These are phyloP conservation scores for Schwanniomyces polymorphus DNA, from an alignment of 805 yeast species.

Conservation along the genomic window DNA sequence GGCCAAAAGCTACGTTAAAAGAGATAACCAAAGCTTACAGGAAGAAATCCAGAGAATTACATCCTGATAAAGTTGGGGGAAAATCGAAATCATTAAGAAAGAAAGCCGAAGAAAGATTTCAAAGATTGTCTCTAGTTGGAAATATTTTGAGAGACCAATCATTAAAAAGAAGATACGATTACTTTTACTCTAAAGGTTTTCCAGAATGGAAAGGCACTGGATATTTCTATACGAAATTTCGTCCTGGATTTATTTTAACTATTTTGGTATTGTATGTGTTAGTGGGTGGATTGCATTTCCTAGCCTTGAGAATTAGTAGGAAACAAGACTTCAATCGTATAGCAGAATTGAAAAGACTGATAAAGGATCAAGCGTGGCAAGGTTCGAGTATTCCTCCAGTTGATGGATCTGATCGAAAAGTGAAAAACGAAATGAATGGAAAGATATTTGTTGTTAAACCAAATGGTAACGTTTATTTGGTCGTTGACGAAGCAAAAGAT, in stretches of 20 bases:
- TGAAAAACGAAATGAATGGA: slow-evolving; percentile 41
- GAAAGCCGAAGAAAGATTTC: slow-evolving; percentile 67
- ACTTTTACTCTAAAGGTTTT: slow-evolving; percentile 78
- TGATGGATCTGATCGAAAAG: slow-evolving; percentile 48
- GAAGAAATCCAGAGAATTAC: slow-evolving; percentile 67
- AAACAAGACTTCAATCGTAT: slow-evolving; percentile 59
- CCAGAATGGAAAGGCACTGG: slow-evolving; percentile 77
- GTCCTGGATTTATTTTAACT: slow-evolving; percentile 62
- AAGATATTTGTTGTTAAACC: slow-evolving; percentile 55
- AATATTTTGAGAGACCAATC: slow-evolving; percentile 62
- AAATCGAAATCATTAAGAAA: slow-evolving; percentile 34
- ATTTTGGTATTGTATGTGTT: slow-evolving; percentile 50
- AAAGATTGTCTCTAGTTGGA: slow-evolving; percentile 74
- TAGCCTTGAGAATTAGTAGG: slow-evolving; percentile 53
- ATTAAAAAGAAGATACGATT: slow-evolving; percentile 74
- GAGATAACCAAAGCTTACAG: slow-evolving; percentile 69
- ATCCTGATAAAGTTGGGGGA: slow-evolving; percentile 72
- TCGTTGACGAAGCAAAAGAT: slow-evolving; percentile 41
- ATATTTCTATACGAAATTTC: slow-evolving; percentile 62
- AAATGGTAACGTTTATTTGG: slow-evolving; percentile 56
- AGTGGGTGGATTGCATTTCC: slow-evolving; percentile 57
- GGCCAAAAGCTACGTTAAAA: slow-evolving; percentile 46
- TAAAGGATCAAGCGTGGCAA: slow-evolving; percentile 59
- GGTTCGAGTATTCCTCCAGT: slow-evolving; percentile 48
- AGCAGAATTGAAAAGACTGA: slow-evolving; percentile 47